These are phyloP conservation scores for Xylariaceae sp. DNA, from an alignment of 2,329 filamentous ascomycete species.

Conservation along the genomic window DNA sequence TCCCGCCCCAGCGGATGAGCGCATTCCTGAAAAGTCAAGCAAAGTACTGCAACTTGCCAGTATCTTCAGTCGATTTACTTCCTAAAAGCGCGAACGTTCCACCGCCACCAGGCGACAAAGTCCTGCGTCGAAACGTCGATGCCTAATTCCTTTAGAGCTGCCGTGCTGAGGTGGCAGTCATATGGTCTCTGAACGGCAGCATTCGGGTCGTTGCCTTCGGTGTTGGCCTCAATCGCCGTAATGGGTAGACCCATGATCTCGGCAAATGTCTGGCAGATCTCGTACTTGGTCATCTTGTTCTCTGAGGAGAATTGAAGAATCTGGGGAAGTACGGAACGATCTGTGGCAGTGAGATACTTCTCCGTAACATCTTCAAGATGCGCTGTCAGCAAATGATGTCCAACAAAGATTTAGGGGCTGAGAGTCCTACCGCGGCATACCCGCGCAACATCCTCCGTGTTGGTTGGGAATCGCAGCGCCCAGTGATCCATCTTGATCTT, in stretches of 20 bases:
- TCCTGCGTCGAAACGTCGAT: constrained; percentile 70
- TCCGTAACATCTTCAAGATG: constrained; percentile 56
- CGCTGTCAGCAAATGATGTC: constrained; percentile 13
- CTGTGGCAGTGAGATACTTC: constrained; percentile 55
- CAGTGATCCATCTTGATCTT: constrained; percentile 80
- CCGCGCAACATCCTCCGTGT: constrained; percentile 78
- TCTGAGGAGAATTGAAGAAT: constrained; percentile 84
- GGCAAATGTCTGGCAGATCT: constrained; percentile 73
- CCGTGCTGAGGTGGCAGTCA: constrained; percentile 81
- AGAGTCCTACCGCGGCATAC: constrained; percentile 59
- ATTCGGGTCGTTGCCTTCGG: constrained; percentile 65
- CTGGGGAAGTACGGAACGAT: constrained; percentile 53
- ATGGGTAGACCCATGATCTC: constrained; percentile 73
- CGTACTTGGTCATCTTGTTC: constrained; percentile 81
- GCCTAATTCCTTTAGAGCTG: constrained; percentile 63
- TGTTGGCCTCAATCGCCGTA: constrained; percentile 62
- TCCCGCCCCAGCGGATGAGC: too few relatives aligned
- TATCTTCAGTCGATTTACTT: constrained; percentile 35
- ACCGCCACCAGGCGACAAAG: constrained; percentile 77
- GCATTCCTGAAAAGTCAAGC: too few relatives aligned
- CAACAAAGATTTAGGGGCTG: constrained; percentile 1
- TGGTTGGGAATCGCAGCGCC: constrained; percentile 78
- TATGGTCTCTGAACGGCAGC: constrained; percentile 73
- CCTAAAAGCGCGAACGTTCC: constrained; percentile 55
- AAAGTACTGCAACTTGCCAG: too few relatives aligned